Conservation (phyloP, 768 basidiomycete genomes). For the Aureoboletus auriporus region DNA sequence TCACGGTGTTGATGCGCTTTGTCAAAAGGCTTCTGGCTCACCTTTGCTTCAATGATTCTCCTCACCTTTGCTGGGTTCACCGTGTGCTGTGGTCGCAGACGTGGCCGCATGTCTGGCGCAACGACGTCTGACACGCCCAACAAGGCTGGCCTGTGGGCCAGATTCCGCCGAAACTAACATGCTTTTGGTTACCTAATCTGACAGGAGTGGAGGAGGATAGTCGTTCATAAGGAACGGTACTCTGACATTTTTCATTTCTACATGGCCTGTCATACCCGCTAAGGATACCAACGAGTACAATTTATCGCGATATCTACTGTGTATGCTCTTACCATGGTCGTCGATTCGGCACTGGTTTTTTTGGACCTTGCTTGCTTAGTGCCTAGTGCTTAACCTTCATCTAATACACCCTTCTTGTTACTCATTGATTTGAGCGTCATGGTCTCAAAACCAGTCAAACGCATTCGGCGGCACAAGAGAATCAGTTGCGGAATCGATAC, state of each 20-base stretch:
- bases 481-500: too few relatives aligned
- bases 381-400: background rate
- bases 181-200: too few relatives aligned
- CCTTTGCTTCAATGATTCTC: constrained; percentile 61
- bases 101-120: constrained; percentile 45
- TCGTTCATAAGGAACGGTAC: background rate
- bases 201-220: too few relatives aligned
- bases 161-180: constrained; percentile 36
- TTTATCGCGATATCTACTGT: constrained; percentile 11
- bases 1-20: background rate
- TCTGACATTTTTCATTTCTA: background rate
- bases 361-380: background rate
- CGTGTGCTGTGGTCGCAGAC: constrained; percentile 65
- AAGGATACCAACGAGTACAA: constrained; percentile 1
- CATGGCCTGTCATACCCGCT: constrained; percentile 1
- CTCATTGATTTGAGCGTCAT: background rate
- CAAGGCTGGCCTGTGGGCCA: constrained; percentile 30
- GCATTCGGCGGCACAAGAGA: too few relatives aligned
- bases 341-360: background rate
- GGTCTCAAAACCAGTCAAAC: background rate
- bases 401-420: constrained; percentile 9
- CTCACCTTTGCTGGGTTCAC: constrained; percentile 62
- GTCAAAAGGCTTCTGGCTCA: constrained; percentile 75
- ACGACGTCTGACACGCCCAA: constrained; percentile 14
- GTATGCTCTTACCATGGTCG: constrained; percentile 1